These are phyloP conservation scores for Bipolaris cookei DNA, from an alignment of 2,329 filamentous ascomycete species.

Conservation along the genomic window DNA sequence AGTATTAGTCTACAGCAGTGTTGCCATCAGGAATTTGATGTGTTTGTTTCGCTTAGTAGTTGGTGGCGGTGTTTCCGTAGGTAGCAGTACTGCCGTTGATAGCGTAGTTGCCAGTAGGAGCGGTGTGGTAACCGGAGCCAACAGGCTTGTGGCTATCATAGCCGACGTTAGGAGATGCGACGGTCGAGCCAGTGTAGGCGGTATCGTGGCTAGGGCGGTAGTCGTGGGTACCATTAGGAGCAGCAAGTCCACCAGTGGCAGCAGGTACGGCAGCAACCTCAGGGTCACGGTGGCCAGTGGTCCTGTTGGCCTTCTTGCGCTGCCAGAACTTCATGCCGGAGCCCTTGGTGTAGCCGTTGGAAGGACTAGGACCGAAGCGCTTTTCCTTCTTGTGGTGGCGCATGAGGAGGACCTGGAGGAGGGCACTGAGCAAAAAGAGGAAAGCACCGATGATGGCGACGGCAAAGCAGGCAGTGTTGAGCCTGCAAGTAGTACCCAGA, in stretches of 20 bases:
- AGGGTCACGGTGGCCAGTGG: conserved; percentile 46
- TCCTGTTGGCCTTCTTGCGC: conserved; percentile 46
- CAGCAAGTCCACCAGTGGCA: conserved; percentile 24
- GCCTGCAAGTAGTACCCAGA: conserved; percentile 69
- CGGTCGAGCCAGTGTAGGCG: conserved; percentile 56
- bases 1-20: neutral
- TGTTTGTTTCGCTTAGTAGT: conserved; percentile 14
- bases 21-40: neutral
- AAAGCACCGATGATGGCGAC: conserved; percentile 77
- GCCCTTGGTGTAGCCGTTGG: conserved; percentile 72
- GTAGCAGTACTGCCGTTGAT: conserved; percentile 48
- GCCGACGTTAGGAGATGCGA: conserved; percentile 45
- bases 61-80: conserved; percentile 11
- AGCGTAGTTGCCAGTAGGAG: conserved; percentile 44
- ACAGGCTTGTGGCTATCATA: conserved; percentile 48
- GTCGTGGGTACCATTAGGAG: conserved; percentile 29
- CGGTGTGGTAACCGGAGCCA: conserved; percentile 55
- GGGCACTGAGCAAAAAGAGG: conserved; percentile 76
- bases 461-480: conserved; percentile 79
- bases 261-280: conserved; percentile 51
- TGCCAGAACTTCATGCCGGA: conserved; percentile 58
- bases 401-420: conserved; percentile 71
- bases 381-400: conserved; percentile 77
- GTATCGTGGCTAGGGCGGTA: conserved; percentile 58
- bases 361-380: conserved; percentile 69